Conservation (phyloP, 176 grass and related monocot species). For the Hordeum marinum region DNA sequence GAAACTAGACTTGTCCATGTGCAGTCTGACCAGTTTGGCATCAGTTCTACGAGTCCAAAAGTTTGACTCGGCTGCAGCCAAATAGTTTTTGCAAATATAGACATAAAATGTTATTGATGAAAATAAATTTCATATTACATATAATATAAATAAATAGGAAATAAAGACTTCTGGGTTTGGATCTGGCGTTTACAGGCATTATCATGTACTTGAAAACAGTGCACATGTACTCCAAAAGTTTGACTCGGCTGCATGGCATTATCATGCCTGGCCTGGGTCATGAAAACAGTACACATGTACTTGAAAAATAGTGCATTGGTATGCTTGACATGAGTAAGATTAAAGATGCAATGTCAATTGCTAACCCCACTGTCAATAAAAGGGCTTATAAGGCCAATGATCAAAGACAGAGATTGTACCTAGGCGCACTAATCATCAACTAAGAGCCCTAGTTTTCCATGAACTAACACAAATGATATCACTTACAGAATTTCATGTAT, state of each 20-base stretch:
- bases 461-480: neutral
- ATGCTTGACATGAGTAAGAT: slow-evolving; percentile 3
- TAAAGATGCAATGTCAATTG: neutral
- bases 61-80: neutral
- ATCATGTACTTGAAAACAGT: neutral
- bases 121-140: neutral
- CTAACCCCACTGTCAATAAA: neutral
- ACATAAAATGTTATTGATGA: neutral
- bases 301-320: neutral
- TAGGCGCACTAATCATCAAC: neutral
- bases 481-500: neutral
- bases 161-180: neutral
- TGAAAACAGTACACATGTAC: too few relatives aligned
- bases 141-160: neutral
- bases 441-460: neutral
- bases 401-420: neutral
- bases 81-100: neutral
- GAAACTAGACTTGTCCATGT: slow-evolving; percentile 5
- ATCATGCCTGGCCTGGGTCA: too few relatives aligned
- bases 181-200: neutral
- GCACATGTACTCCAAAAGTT: neutral
- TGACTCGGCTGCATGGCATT: too few relatives aligned
- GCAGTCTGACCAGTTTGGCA: neutral
- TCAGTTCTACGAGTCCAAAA: neutral
- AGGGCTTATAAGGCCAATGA: neutral